phyloP scores from a whole-genome alignment of 1,139 yeast species.

The Geotrichum phurueaensis region DNA sequence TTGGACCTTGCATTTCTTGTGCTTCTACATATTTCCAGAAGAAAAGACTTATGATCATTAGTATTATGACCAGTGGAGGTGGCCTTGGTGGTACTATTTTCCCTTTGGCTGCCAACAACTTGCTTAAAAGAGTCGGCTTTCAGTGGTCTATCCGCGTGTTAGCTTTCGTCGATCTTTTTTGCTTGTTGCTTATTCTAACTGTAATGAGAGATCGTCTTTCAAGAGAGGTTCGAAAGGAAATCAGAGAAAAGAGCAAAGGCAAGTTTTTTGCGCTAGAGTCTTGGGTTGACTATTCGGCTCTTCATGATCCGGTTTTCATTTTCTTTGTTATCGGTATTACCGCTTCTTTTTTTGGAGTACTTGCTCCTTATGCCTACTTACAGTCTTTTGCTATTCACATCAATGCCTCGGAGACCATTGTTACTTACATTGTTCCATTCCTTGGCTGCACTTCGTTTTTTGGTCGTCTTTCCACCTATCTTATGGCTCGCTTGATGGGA shows the following conservation, averaged over 20 bases:
- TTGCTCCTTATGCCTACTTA: constrained; percentile 13
- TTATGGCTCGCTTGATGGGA: constrained; percentile 10
- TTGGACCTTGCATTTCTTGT: constrained; percentile 17
- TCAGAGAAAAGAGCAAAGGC: constrained; percentile 5
- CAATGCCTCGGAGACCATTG: not conserved
- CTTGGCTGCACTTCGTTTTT: constrained; percentile 9
- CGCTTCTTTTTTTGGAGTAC: constrained; percentile 13
- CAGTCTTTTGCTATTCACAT: constrained; percentile 14
- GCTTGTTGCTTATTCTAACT: constrained; percentile 1
- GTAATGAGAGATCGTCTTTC: constrained; percentile 15
- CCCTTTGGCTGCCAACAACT: constrained; percentile 37
- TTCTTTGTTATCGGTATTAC: constrained; percentile 11
- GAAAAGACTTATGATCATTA: constrained; percentile 49
- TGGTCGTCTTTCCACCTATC: constrained; percentile 13
- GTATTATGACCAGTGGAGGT: constrained; percentile 52
- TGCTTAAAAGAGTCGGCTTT: constrained; percentile 41
- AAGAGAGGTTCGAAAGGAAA: constrained; percentile 1
- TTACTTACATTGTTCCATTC: constrained; percentile 13
- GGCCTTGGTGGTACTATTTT: constrained; percentile 54
- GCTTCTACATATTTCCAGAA: constrained; percentile 37
- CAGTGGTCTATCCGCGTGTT: constrained; percentile 45
- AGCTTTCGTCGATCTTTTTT: constrained; percentile 22
- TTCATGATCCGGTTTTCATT: constrained; percentile 14
- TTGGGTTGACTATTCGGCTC: constrained; percentile 14
- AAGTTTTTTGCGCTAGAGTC: constrained; percentile 11